phyloP scores from a whole-genome alignment of 345 rosid species.

The Toxicodendron radicans region DNA sequence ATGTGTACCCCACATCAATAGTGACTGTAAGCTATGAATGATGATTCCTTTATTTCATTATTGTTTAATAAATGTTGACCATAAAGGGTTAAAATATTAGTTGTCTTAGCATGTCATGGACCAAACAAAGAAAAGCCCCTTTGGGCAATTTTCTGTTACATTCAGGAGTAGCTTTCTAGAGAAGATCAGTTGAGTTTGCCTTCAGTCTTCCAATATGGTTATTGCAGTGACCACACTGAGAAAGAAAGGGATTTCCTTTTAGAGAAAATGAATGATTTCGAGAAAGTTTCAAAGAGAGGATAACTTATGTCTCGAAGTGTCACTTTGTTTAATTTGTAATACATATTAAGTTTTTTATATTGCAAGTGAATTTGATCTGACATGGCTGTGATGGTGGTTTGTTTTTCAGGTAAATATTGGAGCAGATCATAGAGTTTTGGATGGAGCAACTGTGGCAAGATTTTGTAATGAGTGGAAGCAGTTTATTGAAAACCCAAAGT shows the following conservation, averaged over 20 bases:
- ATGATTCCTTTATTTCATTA: neutral
- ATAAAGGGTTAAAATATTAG: neutral
- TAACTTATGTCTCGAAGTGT: too few relatives aligned
- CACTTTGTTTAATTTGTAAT: too few relatives aligned
- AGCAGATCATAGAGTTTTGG: constrained; percentile 89
- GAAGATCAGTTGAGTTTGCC: too few relatives aligned
- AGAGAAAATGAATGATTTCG: too few relatives aligned
- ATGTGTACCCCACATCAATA: constrained; percentile 58
- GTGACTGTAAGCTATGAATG: constrained; percentile 62
- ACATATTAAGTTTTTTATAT: too few relatives aligned
- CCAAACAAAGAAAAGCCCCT: neutral
- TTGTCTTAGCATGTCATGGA: neutral
- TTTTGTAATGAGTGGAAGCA: constrained; percentile 90
- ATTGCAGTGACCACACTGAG: too few relatives aligned
- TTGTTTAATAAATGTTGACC: neutral
- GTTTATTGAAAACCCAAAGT: constrained; percentile 78
- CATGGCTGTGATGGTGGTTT: neutral
- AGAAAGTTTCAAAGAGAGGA: too few relatives aligned
- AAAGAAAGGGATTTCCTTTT: too few relatives aligned
- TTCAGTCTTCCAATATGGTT: too few relatives aligned
- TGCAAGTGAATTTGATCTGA: neutral
- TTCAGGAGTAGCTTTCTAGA: too few relatives aligned
- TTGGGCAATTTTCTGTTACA: too few relatives aligned
- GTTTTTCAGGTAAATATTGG: constrained; percentile 69
- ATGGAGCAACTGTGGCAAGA: constrained; percentile 90